A percentile compares a stretch with the other conserved stretches of the same genome.
Conservation (phyloP, 2,329 filamentous ascomycete genomes). For the Incumbomyces delicatus region DNA sequence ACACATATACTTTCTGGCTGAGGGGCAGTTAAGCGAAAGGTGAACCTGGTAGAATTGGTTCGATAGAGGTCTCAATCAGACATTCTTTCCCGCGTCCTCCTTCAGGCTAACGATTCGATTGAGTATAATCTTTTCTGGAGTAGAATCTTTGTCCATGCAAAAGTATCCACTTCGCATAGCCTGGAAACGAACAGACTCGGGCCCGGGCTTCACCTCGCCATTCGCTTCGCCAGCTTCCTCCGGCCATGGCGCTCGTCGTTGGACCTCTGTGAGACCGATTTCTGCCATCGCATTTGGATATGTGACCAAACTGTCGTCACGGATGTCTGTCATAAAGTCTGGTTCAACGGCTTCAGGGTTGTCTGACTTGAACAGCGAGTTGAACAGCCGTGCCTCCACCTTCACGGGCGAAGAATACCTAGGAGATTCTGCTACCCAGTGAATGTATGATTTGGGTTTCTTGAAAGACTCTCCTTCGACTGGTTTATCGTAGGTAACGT, state of each 20-base stretch:
- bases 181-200: slow-evolving; percentile 79
- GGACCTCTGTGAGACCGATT: slow-evolving; percentile 70
- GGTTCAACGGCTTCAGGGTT: slow-evolving; percentile 68
- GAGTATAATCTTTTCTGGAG: slow-evolving; percentile 64
- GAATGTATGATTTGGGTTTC: slow-evolving; percentile 71
- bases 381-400: slow-evolving; percentile 69
- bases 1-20: too few relatives aligned
- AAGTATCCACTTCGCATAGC: slow-evolving; percentile 83
- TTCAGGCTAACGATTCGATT: slow-evolving; percentile 90
- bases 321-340: slow-evolving; percentile 75
- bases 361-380: slow-evolving; percentile 75
- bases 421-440: slow-evolving; percentile 72
- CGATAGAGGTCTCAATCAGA: not conserved
- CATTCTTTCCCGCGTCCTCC: slow-evolving; percentile 65
- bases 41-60: not conserved
- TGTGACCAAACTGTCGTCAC: slow-evolving; percentile 73
- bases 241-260: slow-evolving; percentile 66
- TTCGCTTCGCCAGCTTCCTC: slow-evolving; percentile 62
- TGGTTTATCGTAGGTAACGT: slow-evolving; percentile 58
- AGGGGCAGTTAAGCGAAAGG: too few relatives aligned
- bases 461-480: slow-evolving; percentile 52
- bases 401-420: slow-evolving; percentile 49
- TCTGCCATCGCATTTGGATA: slow-evolving; percentile 72
- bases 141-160: slow-evolving; percentile 69
- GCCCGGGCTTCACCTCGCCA: slow-evolving; percentile 45